Evolutionary conservation across 345 rosid genomes (phyloP).

Genomic region (Orychophragmus violaceus): DNA sequence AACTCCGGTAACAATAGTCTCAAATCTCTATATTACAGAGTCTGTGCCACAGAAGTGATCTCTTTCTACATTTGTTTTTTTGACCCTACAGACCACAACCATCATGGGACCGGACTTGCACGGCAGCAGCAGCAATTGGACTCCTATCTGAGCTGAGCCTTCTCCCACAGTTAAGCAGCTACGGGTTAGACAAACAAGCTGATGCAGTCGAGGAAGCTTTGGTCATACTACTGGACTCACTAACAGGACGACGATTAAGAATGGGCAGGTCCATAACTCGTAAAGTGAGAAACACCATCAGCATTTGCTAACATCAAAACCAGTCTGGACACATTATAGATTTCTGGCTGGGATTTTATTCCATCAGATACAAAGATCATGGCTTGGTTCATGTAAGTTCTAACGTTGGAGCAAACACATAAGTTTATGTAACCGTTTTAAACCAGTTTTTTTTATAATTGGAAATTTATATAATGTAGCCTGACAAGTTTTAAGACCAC

Average conservation of each 20-base stretch:
- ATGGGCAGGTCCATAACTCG: constrained; percentile 95
- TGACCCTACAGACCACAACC: constrained; percentile 78
- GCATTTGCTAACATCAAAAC: constrained; percentile 36
- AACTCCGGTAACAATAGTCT: constrained; percentile 59
- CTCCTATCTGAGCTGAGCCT: constrained; percentile 66
- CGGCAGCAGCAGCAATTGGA: constrained; percentile 84
- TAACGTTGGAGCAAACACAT: neutral
- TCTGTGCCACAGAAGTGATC: neutral
- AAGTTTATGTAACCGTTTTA: too few relatives aligned
- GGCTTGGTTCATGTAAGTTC: neutral
- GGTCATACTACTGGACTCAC: constrained; percentile 56
- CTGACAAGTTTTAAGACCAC: too few relatives aligned
- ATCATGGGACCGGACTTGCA: constrained; percentile 94
- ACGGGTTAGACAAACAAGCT: constrained; percentile 50
- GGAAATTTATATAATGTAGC: too few relatives aligned
- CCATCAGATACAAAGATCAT: neutral
- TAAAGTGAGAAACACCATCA: constrained; percentile 42
- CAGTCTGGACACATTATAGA: neutral
- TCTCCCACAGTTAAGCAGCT: constrained; percentile 47
- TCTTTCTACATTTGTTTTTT: neutral
- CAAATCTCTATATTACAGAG: neutral
- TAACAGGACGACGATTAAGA: constrained; percentile 70
- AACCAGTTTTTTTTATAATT: too few relatives aligned
- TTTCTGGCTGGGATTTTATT: neutral
- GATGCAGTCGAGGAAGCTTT: constrained; percentile 68